Evolutionary conservation across 345 rosid species (phyloP), one percentile per base, ranked within the genome.

Genomic region (Populus pruinosa): DNA sequence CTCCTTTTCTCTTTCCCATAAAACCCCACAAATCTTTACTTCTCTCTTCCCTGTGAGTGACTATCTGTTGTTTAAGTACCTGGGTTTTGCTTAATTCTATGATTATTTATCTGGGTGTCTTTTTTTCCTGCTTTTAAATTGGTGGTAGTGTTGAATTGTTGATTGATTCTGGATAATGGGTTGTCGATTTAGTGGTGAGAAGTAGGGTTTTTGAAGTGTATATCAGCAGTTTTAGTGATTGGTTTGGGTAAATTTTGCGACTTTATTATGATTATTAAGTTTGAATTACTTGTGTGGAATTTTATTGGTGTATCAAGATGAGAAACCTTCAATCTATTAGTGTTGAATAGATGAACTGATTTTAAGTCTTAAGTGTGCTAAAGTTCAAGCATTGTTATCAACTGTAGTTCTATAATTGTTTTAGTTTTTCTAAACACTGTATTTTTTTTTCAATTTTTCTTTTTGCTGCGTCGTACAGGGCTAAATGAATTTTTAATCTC

Each of bases 31-130:
- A 59, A 59, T 72, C 78, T 73, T 84, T 72, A 67, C 83, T 27
- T 55, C 87, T 64, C 79, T 89, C 67, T 72, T 80, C n/a, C 83
- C 44, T 82, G 97, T 92, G 82, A 88, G 91, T 81, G 18, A 56
- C 21, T 69, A 63, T 33, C 66, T 38, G 65, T 8, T 27, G 27
- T 77, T 66, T 66, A 50, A 68, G 50, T 74, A 36, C 55, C 39
- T 71, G 76, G 36, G 73, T 67, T 44, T 72, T 8, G 71, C 59
- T 77, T 49, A 47, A 36, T 33, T 80, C 39, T 25, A 71, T 47
- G 39, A 66, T 71, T 82, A 29, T 21, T 62, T 36, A 21, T 73
- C 67, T 29, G 55, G 69, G 67, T 70, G 59, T 53, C 77, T 10
- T 78, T 72, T 44, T 17, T 38, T 2, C 78, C 67, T 49, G 23